Conservation (phyloP, 2,329 filamentous ascomycete genomes). For the Venturia pyrina region DNA sequence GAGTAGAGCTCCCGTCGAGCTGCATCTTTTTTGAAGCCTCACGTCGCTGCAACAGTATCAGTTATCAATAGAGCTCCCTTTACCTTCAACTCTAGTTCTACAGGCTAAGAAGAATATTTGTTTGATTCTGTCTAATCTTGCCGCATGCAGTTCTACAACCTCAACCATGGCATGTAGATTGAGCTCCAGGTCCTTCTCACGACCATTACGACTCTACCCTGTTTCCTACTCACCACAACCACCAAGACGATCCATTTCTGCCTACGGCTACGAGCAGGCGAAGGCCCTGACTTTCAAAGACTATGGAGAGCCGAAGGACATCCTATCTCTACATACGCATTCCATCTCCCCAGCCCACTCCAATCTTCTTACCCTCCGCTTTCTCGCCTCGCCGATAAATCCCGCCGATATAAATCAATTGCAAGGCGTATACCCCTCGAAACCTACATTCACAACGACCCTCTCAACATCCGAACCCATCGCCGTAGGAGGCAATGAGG, state of each 20-base stretch:
- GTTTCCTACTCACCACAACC: not conserved
- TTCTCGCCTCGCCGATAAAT: constrained; percentile 88
- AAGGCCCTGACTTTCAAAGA: constrained; percentile 70
- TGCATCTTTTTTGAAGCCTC: not conserved
- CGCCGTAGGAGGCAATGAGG: constrained; percentile 82
- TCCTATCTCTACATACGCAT: constrained; percentile 60
- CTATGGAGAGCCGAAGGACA: constrained; percentile 65
- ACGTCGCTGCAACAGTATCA: not conserved
- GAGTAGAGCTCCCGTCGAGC: not conserved
- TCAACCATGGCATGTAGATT: not conserved
- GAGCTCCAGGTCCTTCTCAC: not conserved
- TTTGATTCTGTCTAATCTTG: not conserved
- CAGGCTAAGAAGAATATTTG: not conserved
- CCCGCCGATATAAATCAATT: constrained; percentile 97
- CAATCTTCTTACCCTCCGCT: constrained; percentile 64
- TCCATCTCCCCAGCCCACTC: constrained; percentile 69
- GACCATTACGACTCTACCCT: not conserved
- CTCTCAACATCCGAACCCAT: constrained; percentile 69
- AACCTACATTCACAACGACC: constrained; percentile 63
- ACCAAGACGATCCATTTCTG: constrained; percentile 32
- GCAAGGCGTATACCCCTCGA: constrained; percentile 88
- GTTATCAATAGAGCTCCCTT: not conserved
- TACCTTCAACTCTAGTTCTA: not conserved
- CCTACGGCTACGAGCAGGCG: constrained; percentile 74
- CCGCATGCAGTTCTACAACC: not conserved